Evolutionary conservation across 129 eudicot species (phyloP).

Genomic region (Flaveria ramosissima): DNA sequence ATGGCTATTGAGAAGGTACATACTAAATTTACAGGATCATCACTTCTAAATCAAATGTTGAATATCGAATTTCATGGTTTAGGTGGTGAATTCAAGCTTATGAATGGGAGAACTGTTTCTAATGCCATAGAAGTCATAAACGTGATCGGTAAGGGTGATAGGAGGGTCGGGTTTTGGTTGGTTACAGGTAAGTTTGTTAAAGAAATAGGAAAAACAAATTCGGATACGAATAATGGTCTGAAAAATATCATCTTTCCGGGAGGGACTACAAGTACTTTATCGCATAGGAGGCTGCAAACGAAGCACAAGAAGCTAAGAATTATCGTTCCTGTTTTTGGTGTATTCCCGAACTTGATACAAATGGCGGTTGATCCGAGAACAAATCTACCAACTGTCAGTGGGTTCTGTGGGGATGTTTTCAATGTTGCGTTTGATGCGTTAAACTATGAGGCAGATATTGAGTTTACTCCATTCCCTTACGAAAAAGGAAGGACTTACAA

Average conservation of each 20-base stretch:
- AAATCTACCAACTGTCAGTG: conserved; percentile 27
- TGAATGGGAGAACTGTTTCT: conserved; percentile 20
- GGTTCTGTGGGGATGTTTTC: conserved; percentile 23
- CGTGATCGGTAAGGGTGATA: conserved; percentile 42
- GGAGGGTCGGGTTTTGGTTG: conserved; percentile 57
- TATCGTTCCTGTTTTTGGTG: background rate
- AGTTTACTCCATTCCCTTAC: background rate
- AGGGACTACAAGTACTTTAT: conserved; percentile 17
- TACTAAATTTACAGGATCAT: background rate
- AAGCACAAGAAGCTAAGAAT: conserved; percentile 18
- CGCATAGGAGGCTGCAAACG: conserved; percentile 28
- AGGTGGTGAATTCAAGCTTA: conserved; percentile 33
- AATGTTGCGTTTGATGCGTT: conserved; percentile 42
- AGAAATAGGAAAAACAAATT: background rate
- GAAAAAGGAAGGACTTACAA: conserved; percentile 17
- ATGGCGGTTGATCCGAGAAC: conserved; percentile 43
- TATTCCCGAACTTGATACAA: conserved; percentile 17
- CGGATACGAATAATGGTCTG: conserved; percentile 2
- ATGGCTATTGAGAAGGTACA: conserved; percentile 39
- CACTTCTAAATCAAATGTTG: background rate
- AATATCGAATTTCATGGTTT: conserved; percentile 31
- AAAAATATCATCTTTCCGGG: conserved; percentile 48
- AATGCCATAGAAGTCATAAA: conserved; percentile 38
- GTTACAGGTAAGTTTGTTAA: conserved; percentile 19
- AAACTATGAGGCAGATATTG: conserved; percentile 17